Conservation (phyloP, 2,329 filamentous ascomycete species). For the Fusarium poae region DNA sequence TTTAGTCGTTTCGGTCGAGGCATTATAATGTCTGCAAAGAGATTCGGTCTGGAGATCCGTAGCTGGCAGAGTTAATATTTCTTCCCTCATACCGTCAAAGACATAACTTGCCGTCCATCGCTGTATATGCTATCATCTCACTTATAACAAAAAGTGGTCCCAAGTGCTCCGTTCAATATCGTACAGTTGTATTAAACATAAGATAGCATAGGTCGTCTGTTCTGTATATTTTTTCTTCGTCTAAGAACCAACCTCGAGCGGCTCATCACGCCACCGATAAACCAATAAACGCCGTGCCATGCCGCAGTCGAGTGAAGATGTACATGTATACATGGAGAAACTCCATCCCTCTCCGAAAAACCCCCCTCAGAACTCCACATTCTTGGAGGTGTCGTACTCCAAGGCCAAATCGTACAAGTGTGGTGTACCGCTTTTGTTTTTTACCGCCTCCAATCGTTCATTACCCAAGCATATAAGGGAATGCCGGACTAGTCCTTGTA, state of each 20-base stretch:
- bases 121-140: too few relatives aligned
- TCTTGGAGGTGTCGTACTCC: background rate
- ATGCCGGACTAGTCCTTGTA: constrained; percentile 78
- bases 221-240: constrained; percentile 50
- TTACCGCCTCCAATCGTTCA: background rate
- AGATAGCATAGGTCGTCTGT: constrained; percentile 45
- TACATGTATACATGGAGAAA: constrained; percentile 56
- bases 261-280: constrained; percentile 49
- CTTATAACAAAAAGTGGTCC: background rate
- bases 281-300: constrained; percentile 64
- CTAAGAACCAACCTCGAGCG: constrained; percentile 51
- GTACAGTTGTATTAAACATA: constrained; percentile 50
- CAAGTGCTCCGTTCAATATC: constrained; percentile 38
- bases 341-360: constrained; percentile 28
- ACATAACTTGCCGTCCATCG: background rate
- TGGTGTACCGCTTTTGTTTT: constrained; percentile 12
- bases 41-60: too few relatives aligned
- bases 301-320: constrained; percentile 68
- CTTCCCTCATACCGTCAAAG: background rate
- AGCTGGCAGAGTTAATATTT: too few relatives aligned
- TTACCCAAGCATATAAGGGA: background rate
- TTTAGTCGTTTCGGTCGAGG: too few relatives aligned
- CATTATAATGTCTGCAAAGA: too few relatives aligned
- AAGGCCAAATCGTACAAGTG: constrained; percentile 43
- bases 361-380: constrained; percentile 32